Base-by-base conservation (phyloP, 345 rosid species). In the Toxicodendron radicans region DNA sequence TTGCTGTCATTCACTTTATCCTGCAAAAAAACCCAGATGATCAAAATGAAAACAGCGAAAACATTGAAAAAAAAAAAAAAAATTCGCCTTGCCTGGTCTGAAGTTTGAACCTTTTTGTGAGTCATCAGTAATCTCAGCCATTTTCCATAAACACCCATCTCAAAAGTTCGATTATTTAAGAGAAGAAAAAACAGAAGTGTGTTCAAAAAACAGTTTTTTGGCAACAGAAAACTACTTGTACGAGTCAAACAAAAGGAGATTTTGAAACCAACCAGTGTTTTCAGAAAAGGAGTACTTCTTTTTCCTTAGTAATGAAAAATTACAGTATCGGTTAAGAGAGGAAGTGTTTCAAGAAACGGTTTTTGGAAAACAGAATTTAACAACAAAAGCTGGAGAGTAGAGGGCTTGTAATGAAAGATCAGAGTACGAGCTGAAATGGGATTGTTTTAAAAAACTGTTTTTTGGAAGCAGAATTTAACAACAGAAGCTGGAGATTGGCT, bases 91-190 rank as follows among this genome's bases (percentile, higher is more conserved):
- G 92, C 97, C 5, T 74, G 85, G 43, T 87, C 88, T n/a, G 73
- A 68, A 7, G 70, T 70, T 43, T 77, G 83, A 18, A 82, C 18
- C 66, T 88, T 85, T 58, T 86, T 90, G 65, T 66, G 76, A n/a
- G 82, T 21, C 5, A 90, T 80, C 2, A 92, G 86, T 52, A 92
- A 88, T 53, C 87, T 92, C 9, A 90, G 73, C 97, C 95, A 92
- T 56, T 86, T 92, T 72, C 95, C 93, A 58, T 93, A 85, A 75
- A 82, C 85, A 73, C 93, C 95, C 97, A 92, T 90, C 17, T 68
- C 45, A 60, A 45, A 49, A 46, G 8, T 23, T n/a, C 72, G 58
- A 51, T 60, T 72, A 21, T 38, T 70, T 56, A 9, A 7, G 52
- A 18, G 30, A 52, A 59, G 20, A 7, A 20, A 57, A 58, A 1